Evolutionary conservation across 2,329 filamentous ascomycete species (phyloP), one percentile per base, ranked within the genome.

Genomic region (Chaetoscypha palmicola): DNA sequence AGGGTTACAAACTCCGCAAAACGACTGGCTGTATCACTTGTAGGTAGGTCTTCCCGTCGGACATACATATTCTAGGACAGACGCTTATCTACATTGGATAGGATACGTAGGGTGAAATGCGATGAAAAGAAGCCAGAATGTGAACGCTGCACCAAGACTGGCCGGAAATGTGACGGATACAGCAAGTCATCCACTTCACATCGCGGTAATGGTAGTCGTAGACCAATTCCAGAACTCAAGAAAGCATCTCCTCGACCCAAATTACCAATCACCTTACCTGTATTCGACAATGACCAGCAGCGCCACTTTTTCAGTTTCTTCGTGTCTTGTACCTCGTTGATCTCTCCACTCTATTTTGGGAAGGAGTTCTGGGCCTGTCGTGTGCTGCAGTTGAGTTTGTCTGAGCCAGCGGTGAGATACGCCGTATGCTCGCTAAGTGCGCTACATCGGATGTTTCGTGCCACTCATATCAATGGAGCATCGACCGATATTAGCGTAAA

Each of bases 101-200:
- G 51, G 31, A 51, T 50, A 9, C 45, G 51, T 11, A 47, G 41
- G 17, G 34, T 58, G 2, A 57, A 57, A 21, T 57, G 51, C 24
- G 55, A 59, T 40, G 53, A 59, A 45, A 37, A 39, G 2, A 50
- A 46, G 23, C 54, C 55, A 16, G 23, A 9, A 31, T 58, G 53
- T 38, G 19, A 21, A 9, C 42, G 50, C 19, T 59, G 53, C 38
- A 39, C 42, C 9, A 47, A 37, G 5, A 45, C 45, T 9, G 48
- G 50, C n/a, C 40, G 47, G 10, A 46, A 35, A 31, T 58, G 54
- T 45, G 56, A 53, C 32, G 50, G 52, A 5, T 58, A 58, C 26
- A 14, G 16, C 38, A 30, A 19, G 17, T 40, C 24, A 26, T 16
- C 35, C 16, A 10, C 12, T 14, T 22, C 21, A 22, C 11, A 22